Evolutionary conservation across 2,329 filamentous ascomycete genomes (phyloP).

Genomic region (Trichoderma asperellum): DNA sequence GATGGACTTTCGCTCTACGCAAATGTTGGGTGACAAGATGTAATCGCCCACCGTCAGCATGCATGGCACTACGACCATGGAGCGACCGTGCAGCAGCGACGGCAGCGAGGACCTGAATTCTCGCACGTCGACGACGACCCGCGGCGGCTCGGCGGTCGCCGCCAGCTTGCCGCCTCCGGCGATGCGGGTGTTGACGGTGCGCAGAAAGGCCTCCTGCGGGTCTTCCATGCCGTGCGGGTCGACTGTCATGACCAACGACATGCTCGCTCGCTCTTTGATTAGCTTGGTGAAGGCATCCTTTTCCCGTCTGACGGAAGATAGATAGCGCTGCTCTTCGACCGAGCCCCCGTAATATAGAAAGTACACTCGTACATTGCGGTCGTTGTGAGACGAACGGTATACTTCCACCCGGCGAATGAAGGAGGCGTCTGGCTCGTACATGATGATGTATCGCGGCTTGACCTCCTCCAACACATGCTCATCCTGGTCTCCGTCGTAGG

Average conservation of each 20-base stretch:
- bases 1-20: conserved; percentile 92
- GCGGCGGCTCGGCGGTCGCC: conserved; percentile 84
- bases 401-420: conserved; percentile 96
- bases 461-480: conserved; percentile 95
- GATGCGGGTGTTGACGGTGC: conserved; percentile 95
- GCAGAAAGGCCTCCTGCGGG: conserved; percentile 87
- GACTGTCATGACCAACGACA: conserved; percentile 84
- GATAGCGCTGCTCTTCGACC: conserved; percentile 92
- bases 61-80: conserved; percentile 87
- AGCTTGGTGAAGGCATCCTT: conserved; percentile 95
- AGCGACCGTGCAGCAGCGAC: conserved; percentile 85
- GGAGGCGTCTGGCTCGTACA: conserved; percentile 95
- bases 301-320: conserved; percentile 86
- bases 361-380: conserved; percentile 87
- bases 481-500: conserved; percentile 94
- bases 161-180: conserved; percentile 85
- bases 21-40: conserved; percentile 86
- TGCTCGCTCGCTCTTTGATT: conserved; percentile 90
- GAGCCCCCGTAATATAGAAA: conserved; percentile 96
- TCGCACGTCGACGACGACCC: conserved; percentile 92
- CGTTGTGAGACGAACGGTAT: conserved; percentile 90
- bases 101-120: conserved; percentile 94
- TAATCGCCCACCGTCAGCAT: conserved; percentile 98
- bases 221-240: conserved; percentile 73
- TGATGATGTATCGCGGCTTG: conserved; percentile 91